Percentiles rank a stretch among this genome's conserved stretches.
Conservation (phyloP, 2,329 filamentous ascomycete species). For the Colletotrichum gloeosporioides region DNA sequence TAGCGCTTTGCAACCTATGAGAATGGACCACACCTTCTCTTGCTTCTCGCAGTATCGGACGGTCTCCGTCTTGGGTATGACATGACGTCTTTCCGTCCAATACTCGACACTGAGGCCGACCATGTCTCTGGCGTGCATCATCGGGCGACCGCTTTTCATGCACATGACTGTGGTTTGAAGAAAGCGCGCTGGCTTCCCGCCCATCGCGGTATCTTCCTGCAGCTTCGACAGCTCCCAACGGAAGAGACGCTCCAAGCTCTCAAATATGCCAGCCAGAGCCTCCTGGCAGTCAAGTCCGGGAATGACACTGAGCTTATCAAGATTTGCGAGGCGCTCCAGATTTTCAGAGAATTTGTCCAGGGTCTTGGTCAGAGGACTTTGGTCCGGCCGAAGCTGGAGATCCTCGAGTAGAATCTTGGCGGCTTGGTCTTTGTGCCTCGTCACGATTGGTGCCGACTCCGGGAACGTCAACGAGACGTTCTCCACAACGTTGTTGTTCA, state of each 20-base stretch:
- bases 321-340: slow-evolving; percentile 69
- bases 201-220: slow-evolving; percentile 51
- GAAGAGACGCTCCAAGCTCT: slow-evolving; percentile 72
- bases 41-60: slow-evolving; percentile 41
- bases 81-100: slow-evolving; percentile 70
- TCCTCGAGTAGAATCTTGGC: slow-evolving; percentile 70
- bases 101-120: slow-evolving; percentile 79
- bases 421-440: slow-evolving; percentile 65
- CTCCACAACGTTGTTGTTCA: slow-evolving; percentile 66
- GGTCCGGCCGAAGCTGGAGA: slow-evolving; percentile 62
- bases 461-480: slow-evolving; percentile 69
- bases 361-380: slow-evolving; percentile 72
- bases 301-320: slow-evolving; percentile 75
- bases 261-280: slow-evolving; percentile 75
- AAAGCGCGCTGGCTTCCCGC: slow-evolving; percentile 51
- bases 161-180: slow-evolving; percentile 68
- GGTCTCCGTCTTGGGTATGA: slow-evolving; percentile 41
- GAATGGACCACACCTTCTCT: slow-evolving; percentile 68
- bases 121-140: slow-evolving; percentile 71
- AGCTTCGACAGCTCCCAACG: slow-evolving; percentile 70
- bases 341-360: slow-evolving; percentile 75
- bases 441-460: slow-evolving; percentile 62
- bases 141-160: slow-evolving; percentile 71
- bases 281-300: slow-evolving; percentile 78
- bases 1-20: slow-evolving; percentile 67